Conservation (phyloP, 805 yeast genomes). For the Middelhovenomyces tepae region DNA sequence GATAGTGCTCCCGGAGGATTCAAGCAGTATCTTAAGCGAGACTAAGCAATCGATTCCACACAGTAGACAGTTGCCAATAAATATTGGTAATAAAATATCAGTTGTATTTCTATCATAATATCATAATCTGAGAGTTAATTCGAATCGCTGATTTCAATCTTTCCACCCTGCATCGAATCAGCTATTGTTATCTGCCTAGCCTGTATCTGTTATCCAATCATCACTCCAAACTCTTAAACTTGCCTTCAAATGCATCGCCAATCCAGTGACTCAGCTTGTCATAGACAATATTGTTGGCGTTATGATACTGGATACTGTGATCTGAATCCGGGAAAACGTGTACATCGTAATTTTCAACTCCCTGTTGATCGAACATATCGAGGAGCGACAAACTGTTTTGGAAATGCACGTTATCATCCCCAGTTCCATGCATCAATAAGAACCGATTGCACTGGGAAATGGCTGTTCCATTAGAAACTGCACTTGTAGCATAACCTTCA, state of each 20-base stretch:
- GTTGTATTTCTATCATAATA: too few relatives aligned
- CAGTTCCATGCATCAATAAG: conserved; percentile 89
- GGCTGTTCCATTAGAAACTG: conserved; percentile 47
- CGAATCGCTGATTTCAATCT: too few relatives aligned
- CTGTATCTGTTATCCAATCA: background rate
- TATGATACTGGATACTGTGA: conserved; percentile 72
- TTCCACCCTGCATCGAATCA: too few relatives aligned
- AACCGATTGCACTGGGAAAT: conserved; percentile 58
- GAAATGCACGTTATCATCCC: conserved; percentile 95
- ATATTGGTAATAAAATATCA: too few relatives aligned
- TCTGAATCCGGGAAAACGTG: conserved; percentile 90
- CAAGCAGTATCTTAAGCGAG: too few relatives aligned
- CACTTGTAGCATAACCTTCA: conserved; percentile 48
- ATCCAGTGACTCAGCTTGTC: conserved; percentile 68
- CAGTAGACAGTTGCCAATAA: too few relatives aligned
- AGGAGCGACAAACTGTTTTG: conserved; percentile 76
- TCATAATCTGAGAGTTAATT: too few relatives aligned
- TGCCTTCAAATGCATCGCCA: conserved; percentile 25
- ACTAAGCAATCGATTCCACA: too few relatives aligned
- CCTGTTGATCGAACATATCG: conserved; percentile 62
- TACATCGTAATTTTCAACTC: conserved; percentile 82
- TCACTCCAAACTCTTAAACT: conserved; percentile 12
- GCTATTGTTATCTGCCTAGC: too few relatives aligned
- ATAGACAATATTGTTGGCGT: conserved; percentile 66
- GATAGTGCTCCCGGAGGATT: too few relatives aligned